phyloP scores from a whole-genome alignment of 2,329 filamentous ascomycete species.

The Cordyceps cicadae region DNA sequence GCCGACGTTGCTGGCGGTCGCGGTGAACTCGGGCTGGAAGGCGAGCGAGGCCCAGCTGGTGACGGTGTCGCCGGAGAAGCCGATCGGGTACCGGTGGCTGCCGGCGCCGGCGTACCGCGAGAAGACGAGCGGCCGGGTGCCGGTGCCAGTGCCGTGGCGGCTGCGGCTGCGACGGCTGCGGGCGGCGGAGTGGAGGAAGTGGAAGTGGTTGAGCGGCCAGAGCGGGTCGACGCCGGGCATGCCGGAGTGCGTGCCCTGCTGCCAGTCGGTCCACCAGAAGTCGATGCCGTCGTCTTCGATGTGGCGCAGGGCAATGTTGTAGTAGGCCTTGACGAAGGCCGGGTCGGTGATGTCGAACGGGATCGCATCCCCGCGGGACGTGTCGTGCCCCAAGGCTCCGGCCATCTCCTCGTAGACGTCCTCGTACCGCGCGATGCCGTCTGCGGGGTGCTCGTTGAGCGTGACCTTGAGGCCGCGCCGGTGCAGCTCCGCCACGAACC shows the following conservation, averaged over 20 bases:
- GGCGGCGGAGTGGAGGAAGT: conserved; percentile 45
- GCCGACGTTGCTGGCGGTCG: conserved; percentile 44
- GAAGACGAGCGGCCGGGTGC: conserved; percentile 41
- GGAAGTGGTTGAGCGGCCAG: conserved; percentile 58
- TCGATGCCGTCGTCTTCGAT: conserved; percentile 50
- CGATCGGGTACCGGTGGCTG: conserved; percentile 55
- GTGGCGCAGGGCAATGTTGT: conserved; percentile 46
- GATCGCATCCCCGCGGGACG: conserved; percentile 40
- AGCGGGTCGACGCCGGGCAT: conserved; percentile 53
- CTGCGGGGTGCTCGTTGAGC: conserved; percentile 55
- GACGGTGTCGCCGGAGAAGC: conserved; percentile 55
- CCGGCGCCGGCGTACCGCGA: conserved; percentile 35
- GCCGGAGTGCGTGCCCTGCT: conserved; percentile 48
- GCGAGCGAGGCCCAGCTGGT: conserved; percentile 51
- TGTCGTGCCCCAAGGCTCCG: conserved; percentile 41
- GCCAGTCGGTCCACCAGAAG: conserved; percentile 64
- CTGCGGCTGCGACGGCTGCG: conserved; percentile 24
- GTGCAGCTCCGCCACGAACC: conserved; percentile 44
- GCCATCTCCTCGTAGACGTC: conserved; percentile 49
- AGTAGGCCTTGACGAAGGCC: conserved; percentile 49
- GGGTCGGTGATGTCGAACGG: conserved; percentile 46
- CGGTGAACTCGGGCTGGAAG: conserved; percentile 59
- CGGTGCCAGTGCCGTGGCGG: no score
- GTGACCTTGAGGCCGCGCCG: conserved; percentile 43
- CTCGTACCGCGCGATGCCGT: conserved; percentile 48